Evolutionary conservation across 2,329 filamentous ascomycete species (phyloP).

Genomic region (Onygenales sp.): DNA sequence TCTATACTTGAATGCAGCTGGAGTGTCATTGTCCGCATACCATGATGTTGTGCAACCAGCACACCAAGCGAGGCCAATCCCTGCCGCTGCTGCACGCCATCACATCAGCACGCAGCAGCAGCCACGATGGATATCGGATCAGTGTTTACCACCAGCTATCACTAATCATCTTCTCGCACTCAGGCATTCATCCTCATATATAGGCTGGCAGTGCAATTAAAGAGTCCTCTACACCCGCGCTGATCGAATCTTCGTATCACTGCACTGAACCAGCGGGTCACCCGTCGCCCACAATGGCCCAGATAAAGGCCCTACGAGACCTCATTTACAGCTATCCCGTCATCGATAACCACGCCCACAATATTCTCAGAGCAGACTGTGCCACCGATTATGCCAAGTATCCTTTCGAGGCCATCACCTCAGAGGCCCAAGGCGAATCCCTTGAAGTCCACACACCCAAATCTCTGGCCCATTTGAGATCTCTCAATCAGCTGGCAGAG

Average conservation of each 20-base stretch:
- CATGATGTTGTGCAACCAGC: too few relatives aligned
- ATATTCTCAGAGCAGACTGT: slow-evolving; percentile 26
- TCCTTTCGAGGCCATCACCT: slow-evolving; percentile 55
- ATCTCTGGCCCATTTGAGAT: slow-evolving; percentile 61
- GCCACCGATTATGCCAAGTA: slow-evolving; percentile 26
- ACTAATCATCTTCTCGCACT: too few relatives aligned
- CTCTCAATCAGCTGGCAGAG: slow-evolving; percentile 56
- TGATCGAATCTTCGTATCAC: not conserved
- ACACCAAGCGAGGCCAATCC: too few relatives aligned
- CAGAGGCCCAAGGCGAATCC: slow-evolving; percentile 63
- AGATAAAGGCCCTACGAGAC: slow-evolving; percentile 18
- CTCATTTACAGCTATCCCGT: slow-evolving; percentile 31
- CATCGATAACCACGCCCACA: slow-evolving; percentile 42
- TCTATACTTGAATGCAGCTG: too few relatives aligned
- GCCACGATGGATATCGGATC: too few relatives aligned
- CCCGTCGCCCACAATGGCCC: slow-evolving; percentile 4
- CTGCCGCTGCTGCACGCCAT: too few relatives aligned
- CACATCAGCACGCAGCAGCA: too few relatives aligned
- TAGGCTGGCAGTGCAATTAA: too few relatives aligned
- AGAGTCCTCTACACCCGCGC: not conserved
- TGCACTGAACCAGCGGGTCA: not conserved
- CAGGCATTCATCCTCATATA: too few relatives aligned
- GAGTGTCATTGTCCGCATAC: too few relatives aligned
- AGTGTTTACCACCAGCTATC: too few relatives aligned
- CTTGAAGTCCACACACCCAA: slow-evolving; percentile 48